Conservation (phyloP, 345 rosid species). For the Kernera saxatilis region DNA sequence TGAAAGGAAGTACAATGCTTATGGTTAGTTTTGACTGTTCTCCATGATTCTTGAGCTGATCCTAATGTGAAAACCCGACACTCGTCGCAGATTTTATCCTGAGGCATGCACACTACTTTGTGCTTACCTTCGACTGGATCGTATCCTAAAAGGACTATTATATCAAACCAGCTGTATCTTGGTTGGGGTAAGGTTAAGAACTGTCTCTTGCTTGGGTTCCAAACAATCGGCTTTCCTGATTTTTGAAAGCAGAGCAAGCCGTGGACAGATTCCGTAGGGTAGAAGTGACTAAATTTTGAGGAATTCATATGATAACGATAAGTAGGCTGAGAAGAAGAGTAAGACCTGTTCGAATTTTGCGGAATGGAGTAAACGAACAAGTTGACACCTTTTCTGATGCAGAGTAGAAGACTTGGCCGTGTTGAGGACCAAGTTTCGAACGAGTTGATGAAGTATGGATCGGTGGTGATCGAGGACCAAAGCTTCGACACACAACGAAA, state of each 20-base stretch:
- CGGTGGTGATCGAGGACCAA: not conserved
- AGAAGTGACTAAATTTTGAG: not conserved
- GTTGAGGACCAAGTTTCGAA: not conserved
- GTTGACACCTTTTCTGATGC: not conserved
- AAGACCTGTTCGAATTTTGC: not conserved
- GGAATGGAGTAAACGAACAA: not conserved
- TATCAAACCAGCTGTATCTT: not conserved
- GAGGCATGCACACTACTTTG: too few species aligned
- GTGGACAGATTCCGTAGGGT: not conserved
- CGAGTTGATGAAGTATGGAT: not conserved
- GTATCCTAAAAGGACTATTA: not conserved
- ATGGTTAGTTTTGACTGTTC: too few species aligned
- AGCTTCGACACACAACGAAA: not conserved
- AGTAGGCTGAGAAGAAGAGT: not conserved
- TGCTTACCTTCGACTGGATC: too few species aligned
- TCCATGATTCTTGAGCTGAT: too few species aligned
- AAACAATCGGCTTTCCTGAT: not conserved
- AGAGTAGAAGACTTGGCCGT: not conserved
- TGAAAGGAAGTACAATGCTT: too few species aligned
- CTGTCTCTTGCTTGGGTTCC: conserved; percentile 6
- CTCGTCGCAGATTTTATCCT: too few species aligned
- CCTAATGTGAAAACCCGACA: too few species aligned
- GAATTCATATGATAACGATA: not conserved
- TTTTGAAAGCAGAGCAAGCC: not conserved
- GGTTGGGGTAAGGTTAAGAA: not conserved